Evolutionary conservation across 2,329 filamentous ascomycete genomes (phyloP), one percentile per base, ranked within the genome.

Genomic region (Colletotrichum australisinense): DNA sequence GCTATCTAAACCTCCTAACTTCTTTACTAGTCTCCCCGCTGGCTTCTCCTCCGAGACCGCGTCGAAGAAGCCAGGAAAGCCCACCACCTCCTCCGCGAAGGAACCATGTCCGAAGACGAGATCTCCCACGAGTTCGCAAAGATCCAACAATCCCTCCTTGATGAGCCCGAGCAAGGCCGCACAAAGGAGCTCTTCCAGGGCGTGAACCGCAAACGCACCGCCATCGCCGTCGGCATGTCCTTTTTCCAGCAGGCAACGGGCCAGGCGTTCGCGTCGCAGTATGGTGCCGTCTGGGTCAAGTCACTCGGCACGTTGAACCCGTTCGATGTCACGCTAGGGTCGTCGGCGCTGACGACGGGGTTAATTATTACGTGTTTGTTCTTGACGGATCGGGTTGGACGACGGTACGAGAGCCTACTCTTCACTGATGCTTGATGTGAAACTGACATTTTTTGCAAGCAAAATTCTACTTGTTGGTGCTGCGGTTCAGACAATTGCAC

Each of bases 31-130:
- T 78, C 75, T 19, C 78, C 79, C 26, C 75, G 77, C 2, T 82
- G 81, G 81, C 78, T 82, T 2, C 73, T 81, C 3, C 73, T 76
- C 2, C 69, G 76, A 19, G 77, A 76, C 26, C 76, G 78, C n/a
- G 59, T 72, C 4, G 78, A 82, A 19, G 81, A 82, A 16, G 81
- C 82, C 5, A 56, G 76, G 7, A 22, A 52, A 1, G 74, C 77
- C 4, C 73, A 82, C 19, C 69, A 75, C 4, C 74, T 69, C 22
- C 75, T 83, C 5, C 78, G 77, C 28, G 62, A 72, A 11, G 76
- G 78, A 0, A 74, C 72, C 5, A 77, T 77, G 55, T 63, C 76
- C 14, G 76, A 79, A 6, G 76, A 70, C 1, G 72, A 80, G 53
- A 79, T 79, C 24, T 64, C 76, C 19, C 67, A 57, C n/a, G 75